Conservation (phyloP, 106 monocot species). For the Allium fistulosum region DNA sequence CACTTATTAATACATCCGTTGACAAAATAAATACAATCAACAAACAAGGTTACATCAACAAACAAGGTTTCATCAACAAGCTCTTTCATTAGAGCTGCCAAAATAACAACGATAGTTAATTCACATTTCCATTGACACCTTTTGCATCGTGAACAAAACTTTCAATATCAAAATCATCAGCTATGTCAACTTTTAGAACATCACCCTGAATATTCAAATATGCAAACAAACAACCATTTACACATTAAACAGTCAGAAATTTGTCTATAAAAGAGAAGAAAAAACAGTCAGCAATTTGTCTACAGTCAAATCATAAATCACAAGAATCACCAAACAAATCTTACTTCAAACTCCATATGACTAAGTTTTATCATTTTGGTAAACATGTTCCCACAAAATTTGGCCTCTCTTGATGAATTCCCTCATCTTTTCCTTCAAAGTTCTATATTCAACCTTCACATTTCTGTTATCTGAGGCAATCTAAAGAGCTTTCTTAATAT, state of each 20-base stretch:
- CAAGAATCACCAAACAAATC: neutral
- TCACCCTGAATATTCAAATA: slow-evolving; percentile 59
- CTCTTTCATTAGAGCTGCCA: no score
- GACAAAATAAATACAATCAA: no score
- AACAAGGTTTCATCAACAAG: no score
- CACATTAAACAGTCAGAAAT: no score
- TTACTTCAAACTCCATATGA: slow-evolving; percentile 23
- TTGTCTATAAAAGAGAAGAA: neutral
- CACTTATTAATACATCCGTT: no score
- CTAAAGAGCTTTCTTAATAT: slow-evolving; percentile 80
- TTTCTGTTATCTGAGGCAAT: slow-evolving; percentile 51
- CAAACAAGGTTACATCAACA: no score
- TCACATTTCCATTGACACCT: slow-evolving; percentile 1
- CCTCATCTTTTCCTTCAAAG: slow-evolving; percentile 82
- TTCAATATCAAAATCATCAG: slow-evolving; percentile 56
- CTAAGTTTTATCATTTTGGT: slow-evolving; percentile 65
- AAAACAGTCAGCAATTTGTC: no score
- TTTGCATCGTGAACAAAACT: slow-evolving; percentile 31
- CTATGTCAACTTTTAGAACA: slow-evolving; percentile 31
- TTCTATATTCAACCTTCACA: slow-evolving; percentile 73
- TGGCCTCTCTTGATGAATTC: slow-evolving; percentile 90
- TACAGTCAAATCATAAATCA: neutral
- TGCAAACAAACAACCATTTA: no score
- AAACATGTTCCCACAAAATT: slow-evolving; percentile 92
- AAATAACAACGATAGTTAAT: neutral